phyloP scores from a whole-genome alignment of 2,329 filamentous ascomycete genomes.

The Penicillium fuscoglaucum region DNA sequence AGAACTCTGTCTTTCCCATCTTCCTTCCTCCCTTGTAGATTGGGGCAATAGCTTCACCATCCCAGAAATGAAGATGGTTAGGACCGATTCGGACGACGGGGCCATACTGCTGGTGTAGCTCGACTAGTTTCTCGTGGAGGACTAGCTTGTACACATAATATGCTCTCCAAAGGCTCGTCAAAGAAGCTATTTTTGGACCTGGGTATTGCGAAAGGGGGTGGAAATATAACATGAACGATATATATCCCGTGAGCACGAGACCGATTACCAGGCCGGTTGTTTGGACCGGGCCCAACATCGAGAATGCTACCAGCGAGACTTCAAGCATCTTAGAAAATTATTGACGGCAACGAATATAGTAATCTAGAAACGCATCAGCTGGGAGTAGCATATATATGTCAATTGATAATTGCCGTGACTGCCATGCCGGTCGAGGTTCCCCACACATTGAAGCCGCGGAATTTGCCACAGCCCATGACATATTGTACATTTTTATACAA shows the following conservation, averaged over 20 bases:
- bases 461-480: not conserved
- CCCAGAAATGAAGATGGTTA: slow-evolving; percentile 18
- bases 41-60: slow-evolving; percentile 13
- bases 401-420: not conserved
- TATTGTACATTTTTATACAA: not conserved
- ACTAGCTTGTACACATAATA: slow-evolving; percentile 7
- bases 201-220: not conserved
- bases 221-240: not conserved
- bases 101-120: slow-evolving; percentile 1
- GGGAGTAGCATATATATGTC: no score
- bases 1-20: slow-evolving; percentile 16
- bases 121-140: slow-evolving; percentile 9
- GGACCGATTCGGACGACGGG: slow-evolving; percentile 9
- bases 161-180: slow-evolving; percentile 8
- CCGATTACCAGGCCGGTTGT: not conserved
- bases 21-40: slow-evolving; percentile 16
- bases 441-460: not conserved
- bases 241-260: not conserved
- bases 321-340: not conserved
- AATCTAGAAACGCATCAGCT: not conserved
- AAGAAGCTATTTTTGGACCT: slow-evolving; percentile 1
- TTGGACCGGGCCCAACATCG: not conserved
- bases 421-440: not conserved
- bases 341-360: not conserved
- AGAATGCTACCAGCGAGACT: not conserved